Base-by-base conservation (phyloP, 352 stramenopile genomes). In the Globisporangium camurandrum region DNA sequence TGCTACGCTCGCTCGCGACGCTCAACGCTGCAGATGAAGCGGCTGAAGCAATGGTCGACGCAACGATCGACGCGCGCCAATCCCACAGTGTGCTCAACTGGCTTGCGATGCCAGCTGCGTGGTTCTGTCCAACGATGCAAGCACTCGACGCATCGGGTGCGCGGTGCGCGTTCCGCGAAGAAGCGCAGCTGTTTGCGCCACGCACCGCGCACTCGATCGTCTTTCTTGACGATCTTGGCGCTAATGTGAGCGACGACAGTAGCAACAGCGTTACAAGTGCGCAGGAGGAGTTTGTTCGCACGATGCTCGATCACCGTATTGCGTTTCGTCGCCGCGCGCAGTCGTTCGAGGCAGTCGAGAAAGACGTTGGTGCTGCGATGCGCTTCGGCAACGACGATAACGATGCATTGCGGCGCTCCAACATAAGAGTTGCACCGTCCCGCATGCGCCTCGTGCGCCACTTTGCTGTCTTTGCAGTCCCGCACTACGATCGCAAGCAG, bases 211-310 rank as follows among this genome's bases (percentile, higher is more conserved):
- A 71, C 17, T 66, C 62, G 3, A 75, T 77, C 31, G 50, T 85
- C 4, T 87, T 87, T 47, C 10, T 87, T 12, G 75, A 87, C 49
- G 72, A 87, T 37, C 39, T 87, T 1, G 43, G 23, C 6, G 59
- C 16, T 4, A 48, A 26, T 26, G 14, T 42, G n/a, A 9, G 2
- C 6, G 41, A 33, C 10, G 30, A 34, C 14, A 34, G 8, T 12
- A 12, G 14, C 36, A 41, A 3, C 4, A n/a, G 44, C 2, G 22
- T 56, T 10, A 33, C 50, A 9, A 45, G 51, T 2, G 43, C 43
- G 9, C 49, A 71, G 14, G 46, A 65, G 3, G 61, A 82, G n/a
- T 84, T 75, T 39, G 50, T 79, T 24, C 68, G 75, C 1, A 51
- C 63, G 1, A 58, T 75, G n/a, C 36, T 87, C 10, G 71, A 84